Conservation (phyloP, 192 early-diverging fungal species). For the Backusella westeae region DNA sequence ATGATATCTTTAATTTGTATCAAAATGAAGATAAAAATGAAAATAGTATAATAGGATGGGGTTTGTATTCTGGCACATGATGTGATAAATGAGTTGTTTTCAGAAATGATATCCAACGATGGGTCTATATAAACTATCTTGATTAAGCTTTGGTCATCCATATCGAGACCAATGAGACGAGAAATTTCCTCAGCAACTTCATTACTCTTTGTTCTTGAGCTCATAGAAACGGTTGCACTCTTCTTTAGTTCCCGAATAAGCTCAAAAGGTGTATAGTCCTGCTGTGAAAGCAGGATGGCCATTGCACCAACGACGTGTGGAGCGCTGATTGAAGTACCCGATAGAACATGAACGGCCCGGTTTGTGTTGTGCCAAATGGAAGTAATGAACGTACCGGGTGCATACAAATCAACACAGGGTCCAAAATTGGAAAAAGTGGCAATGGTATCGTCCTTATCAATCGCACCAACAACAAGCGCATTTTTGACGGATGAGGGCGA, state of each 20-base stretch:
- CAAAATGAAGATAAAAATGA: not conserved
- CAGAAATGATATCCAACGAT: not conserved
- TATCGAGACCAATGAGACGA: not conserved
- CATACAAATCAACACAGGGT: constrained; percentile 44
- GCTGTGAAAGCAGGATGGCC: constrained; percentile 37
- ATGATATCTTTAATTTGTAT: not conserved
- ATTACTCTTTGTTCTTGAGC: not conserved
- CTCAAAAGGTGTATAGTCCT: constrained; percentile 17
- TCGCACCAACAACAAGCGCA: constrained; percentile 55
- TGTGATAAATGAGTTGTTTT: not conserved
- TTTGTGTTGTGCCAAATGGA: constrained; percentile 56
- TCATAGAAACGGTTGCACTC: not conserved
- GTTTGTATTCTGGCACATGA: not conserved
- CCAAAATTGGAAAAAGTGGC: constrained; percentile 52
- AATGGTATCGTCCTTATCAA: constrained; percentile 52
- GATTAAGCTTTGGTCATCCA: not conserved
- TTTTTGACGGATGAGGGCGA: constrained; percentile 48
- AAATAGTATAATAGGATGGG: not conserved
- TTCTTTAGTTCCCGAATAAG: not conserved
- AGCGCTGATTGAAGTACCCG: constrained; percentile 75
- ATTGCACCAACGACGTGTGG: constrained; percentile 49
- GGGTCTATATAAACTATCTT: not conserved
- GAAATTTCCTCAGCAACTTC: not conserved
- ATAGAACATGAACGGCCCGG: constrained; percentile 54
- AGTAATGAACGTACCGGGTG: constrained; percentile 42